phyloP scores from a whole-genome alignment of 139 green algal species.

The Coelastrella sp. region DNA sequence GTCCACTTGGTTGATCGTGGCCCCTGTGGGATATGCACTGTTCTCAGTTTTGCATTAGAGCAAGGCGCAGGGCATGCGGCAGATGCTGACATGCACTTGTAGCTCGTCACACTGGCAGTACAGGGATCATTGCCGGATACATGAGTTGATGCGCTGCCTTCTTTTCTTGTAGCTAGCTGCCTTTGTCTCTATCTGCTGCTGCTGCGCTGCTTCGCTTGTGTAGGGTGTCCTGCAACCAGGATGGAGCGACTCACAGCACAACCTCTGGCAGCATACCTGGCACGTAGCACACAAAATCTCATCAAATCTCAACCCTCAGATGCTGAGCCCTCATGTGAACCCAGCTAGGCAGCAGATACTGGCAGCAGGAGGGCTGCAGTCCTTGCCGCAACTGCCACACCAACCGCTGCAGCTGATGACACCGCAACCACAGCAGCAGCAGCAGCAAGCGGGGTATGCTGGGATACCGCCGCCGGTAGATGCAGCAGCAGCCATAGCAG shows the following conservation, averaged over 20 bases:
- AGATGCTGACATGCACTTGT: background rate
- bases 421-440: background rate
- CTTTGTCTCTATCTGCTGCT: background rate
- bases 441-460: background rate
- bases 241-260: slow-evolving; percentile 54
- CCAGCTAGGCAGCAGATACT: slow-evolving; percentile 19
- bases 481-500: no score
- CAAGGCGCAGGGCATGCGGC: background rate
- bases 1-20: background rate
- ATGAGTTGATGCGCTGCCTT: background rate
- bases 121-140: no score
- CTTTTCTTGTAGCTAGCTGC: background rate
- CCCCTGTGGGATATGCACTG: no score
- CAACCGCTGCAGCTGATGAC: background rate
- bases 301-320: slow-evolving; percentile 65
- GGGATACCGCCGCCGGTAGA: no score
- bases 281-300: slow-evolving; percentile 62
- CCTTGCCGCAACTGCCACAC: background rate
- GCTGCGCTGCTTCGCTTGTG: background rate
- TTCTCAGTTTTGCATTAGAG: background rate
- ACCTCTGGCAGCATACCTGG: slow-evolving; percentile 90
- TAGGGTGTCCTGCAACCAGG: slow-evolving; percentile 54
- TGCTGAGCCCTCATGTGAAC: slow-evolving; percentile 36
- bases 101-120: no score
- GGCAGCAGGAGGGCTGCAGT: slow-evolving; percentile 18